A percentile compares a stretch with the other conserved stretches of the same genome.
Evolutionary conservation across 495 filamentous ascomycete species (phyloP).

Genomic region (Glutinoglossum americanum): DNA sequence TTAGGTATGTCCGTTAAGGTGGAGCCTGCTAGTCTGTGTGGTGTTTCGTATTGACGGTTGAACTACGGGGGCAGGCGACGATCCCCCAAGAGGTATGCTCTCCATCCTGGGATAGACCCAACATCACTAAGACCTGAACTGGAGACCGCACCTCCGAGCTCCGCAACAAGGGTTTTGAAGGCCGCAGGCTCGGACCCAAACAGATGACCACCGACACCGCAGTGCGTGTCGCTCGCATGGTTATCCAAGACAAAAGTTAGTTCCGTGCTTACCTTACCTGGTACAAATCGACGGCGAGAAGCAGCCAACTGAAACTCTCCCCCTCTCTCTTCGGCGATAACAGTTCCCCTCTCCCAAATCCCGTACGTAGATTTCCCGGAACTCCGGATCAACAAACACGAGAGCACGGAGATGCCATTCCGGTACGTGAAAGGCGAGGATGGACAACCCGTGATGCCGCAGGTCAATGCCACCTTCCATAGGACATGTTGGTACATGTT

Average conservation of each 20-base stretch:
- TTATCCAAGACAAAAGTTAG: constrained; percentile 61
- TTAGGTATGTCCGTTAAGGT: constrained; percentile 37
- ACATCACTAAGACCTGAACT: background rate
- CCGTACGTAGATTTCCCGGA: constrained; percentile 74
- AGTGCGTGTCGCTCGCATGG: constrained; percentile 75
- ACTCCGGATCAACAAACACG: constrained; percentile 68
- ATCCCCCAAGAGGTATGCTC: constrained; percentile 75
- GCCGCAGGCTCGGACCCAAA: constrained; percentile 69
- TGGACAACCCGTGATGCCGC: constrained; percentile 72
- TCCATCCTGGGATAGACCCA: background rate
- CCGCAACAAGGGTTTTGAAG: constrained; percentile 75
- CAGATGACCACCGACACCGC: constrained; percentile 99
- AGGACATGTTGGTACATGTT: background rate
- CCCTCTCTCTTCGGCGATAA: background rate
- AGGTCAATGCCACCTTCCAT: constrained; percentile 24
- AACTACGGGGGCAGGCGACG: constrained; percentile 41
- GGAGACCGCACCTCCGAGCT: constrained; percentile 83
- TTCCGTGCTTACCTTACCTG: too few relatives aligned
- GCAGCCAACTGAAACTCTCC: background rate
- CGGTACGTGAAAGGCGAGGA: constrained; percentile 64
- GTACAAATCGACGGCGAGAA: background rate
- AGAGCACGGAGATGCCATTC: constrained; percentile 93
- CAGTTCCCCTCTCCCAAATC: constrained; percentile 55
- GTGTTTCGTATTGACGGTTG: background rate
- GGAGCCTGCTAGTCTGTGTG: background rate